Base-by-base conservation (phyloP, 179 eudicot genomes). In the Corrigiola litoralis region DNA sequence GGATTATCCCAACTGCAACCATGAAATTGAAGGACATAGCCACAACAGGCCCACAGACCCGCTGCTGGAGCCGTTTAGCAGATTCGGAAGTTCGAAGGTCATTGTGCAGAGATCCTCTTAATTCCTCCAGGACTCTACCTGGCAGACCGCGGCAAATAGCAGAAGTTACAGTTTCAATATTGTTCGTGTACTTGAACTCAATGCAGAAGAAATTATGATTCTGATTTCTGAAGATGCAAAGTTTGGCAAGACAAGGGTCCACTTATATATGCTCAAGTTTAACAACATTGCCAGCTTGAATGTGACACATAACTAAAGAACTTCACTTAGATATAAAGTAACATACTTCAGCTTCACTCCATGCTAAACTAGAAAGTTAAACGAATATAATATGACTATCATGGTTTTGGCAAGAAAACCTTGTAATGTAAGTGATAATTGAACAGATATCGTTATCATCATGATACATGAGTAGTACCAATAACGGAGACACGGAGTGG, bases 111-210 rank as follows among this genome's bases (percentile, higher is more conserved):
- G 84, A 69, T 24, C 84, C 81, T 80, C 98, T 83, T 72, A 89
- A 73, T 68, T 89, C 95, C 82, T 92, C 98, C 86, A 92, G 76
- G 36, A 89, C 88, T 72, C 79, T 85, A 37, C 84, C 98, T 92
- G 53, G 46, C 51, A 68, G 27, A 25, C 45, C 18, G 0, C 2
- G 21, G 6, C 0, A 3, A 45, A 5, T 18, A 29, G 41, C 21
- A 42, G 18, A 16, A 45, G 17, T 9, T 14, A 41, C 12, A 20
- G 11, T 24, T 6, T 38, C 13, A 58, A 21, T 28, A 16, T 29
- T 29, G 32, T 24, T 50, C 28, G 20, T 16, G 3, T 9, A 33
- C 18, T 55, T 23, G 4, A 32, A 33, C 1, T 32, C 13, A 2
- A 54, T 17, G n/a, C 21, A 55, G 57, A 34, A 55, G 23, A 14